These are phyloP conservation scores for Metschnikowia vanudenii DNA, from an alignment of 805 yeast genomes.

Conservation along the genomic window DNA sequence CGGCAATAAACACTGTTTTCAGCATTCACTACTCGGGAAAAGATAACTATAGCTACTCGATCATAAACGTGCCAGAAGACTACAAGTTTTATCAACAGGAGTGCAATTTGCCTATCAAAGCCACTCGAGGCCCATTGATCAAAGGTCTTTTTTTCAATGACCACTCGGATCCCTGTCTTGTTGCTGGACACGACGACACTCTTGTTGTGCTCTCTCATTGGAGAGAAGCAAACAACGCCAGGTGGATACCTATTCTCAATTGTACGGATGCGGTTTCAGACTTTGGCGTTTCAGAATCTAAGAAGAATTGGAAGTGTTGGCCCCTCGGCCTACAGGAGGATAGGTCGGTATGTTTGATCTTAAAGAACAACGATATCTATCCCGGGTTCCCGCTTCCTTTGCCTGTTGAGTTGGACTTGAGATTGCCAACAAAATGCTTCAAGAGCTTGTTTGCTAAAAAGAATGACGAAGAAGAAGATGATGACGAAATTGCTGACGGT, in stretches of 20 bases:
- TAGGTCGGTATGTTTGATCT: slow-evolving; percentile 67
- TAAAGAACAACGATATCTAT: slow-evolving; percentile 60
- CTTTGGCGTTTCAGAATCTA: slow-evolving; percentile 46
- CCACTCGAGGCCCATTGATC: slow-evolving; percentile 37
- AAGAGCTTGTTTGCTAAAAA: slow-evolving; percentile 24
- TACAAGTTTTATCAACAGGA: slow-evolving; percentile 41
- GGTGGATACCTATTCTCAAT: slow-evolving; percentile 85
- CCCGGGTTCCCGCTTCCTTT: slow-evolving; percentile 85
- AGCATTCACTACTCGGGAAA: slow-evolving; percentile 43
- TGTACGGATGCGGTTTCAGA: slow-evolving; percentile 44
- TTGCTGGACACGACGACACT: slow-evolving; percentile 69
- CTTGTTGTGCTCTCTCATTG: slow-evolving; percentile 71
- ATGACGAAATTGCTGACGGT: slow-evolving; percentile 13
- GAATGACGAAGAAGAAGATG: slow-evolving; percentile 27
- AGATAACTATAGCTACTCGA: slow-evolving; percentile 41
- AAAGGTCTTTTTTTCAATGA: slow-evolving; percentile 81
- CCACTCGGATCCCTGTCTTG: slow-evolving; percentile 86
- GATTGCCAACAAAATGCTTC: slow-evolving; percentile 53
- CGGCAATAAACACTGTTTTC: slow-evolving; percentile 52
- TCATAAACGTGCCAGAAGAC: slow-evolving; percentile 46
- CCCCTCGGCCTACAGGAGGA: slow-evolving; percentile 78
- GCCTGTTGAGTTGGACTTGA: slow-evolving; percentile 73
- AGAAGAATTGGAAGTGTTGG: slow-evolving; percentile 71
- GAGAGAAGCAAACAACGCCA: slow-evolving; percentile 72
- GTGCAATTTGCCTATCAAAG: slow-evolving; percentile 35